These are phyloP conservation scores for Fusarium penzigii DNA, from an alignment of 2,329 filamentous ascomycete species.

Conservation along the genomic window DNA sequence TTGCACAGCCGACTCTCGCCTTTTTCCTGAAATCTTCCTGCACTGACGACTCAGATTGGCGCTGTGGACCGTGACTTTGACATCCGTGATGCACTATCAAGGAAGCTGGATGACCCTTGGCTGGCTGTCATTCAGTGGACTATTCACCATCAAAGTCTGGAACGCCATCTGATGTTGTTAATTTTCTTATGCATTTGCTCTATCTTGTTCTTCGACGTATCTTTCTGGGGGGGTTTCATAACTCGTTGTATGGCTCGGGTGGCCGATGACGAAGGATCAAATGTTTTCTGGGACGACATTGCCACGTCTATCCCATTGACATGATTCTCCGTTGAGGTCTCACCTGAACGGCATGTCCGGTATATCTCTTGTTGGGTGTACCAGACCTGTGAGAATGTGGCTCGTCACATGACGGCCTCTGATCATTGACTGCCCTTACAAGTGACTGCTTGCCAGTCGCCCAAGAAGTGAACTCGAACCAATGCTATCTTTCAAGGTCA, in stretches of 20 bases:
- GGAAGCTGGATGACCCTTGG: constrained; percentile 18
- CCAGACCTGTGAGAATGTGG: constrained; percentile 25
- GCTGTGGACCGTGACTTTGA: constrained; percentile 29
- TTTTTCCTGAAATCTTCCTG: constrained; percentile 14
- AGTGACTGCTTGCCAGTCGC: constrained; percentile 15
- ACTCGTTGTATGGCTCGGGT: constrained; percentile 43
- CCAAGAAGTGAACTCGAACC: constrained; percentile 15
- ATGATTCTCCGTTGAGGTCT: constrained; percentile 18
- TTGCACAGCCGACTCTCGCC: constrained; percentile 20
- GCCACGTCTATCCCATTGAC: constrained; percentile 4
- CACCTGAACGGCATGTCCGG: constrained; percentile 44
- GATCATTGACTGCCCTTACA: constrained; percentile 12
- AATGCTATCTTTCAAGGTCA: constrained; percentile 1
- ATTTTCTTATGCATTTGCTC: constrained; percentile 38
- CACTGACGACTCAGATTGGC: constrained; percentile 27
- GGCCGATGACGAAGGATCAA: constrained; percentile 15
- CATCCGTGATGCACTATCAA: constrained; percentile 26
- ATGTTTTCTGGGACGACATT: constrained; percentile 12
- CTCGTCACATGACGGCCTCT: constrained; percentile 11
- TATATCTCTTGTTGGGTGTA: constrained; percentile 32
- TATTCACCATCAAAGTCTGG: constrained; percentile 29
- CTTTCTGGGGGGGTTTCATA: constrained; percentile 31
- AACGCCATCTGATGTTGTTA: constrained; percentile 26
- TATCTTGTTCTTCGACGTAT: constrained; percentile 46
- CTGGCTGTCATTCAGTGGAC: constrained; percentile 24